Base-by-base conservation (phyloP, 495 filamentous ascomycete species). In the Podospora sp. region DNA sequence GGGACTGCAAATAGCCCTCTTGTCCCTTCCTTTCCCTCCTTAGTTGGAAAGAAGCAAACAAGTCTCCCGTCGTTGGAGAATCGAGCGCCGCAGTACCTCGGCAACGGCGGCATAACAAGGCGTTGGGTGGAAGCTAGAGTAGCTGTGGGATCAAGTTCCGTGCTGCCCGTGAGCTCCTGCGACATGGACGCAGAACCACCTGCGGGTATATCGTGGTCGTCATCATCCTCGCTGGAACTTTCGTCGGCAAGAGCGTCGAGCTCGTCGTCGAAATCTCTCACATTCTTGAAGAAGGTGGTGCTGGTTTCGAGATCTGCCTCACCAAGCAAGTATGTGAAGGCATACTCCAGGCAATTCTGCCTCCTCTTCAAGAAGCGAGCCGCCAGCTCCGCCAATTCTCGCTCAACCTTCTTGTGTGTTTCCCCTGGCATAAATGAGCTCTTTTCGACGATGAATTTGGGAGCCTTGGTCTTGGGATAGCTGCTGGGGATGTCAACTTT, bases 21-120 rank as follows among this genome's bases (percentile, higher is more conserved):
- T 24, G 89, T 84, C 68, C 87, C 89, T 62, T 93, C 84, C 67
- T 87, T 90, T 63, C 92, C 90, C 72, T 90, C 88, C 74, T 92
- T 93, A 8, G 90, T 89, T 2, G 91, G 91, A 71, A 96, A 96
- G 71, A 94, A 96, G 79, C 93, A 96, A 22, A 94, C 86, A 8
- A 97, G 82, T 55, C 86, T 86, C 24, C 94, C 94, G 70, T 92
- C 87, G 57, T 87, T 85, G 18, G 91, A 88, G 82, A 93, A 97
- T 16, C 87, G 80, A 14, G 90, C 90, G 55, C 92, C 91, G 73
- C 91, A 96, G 22, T 78, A 84, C 69, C 88, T 87, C 5, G 91
- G 91, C 60, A 90, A 79, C 16, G 93, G 93, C 8, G 93, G 89
- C 72, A 91, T 90, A 26, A 89, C 89, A 66, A 91, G 90, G 21